Conservation (phyloP, 495 filamentous ascomycete genomes). For the Penicillium cosmopolitanum region DNA sequence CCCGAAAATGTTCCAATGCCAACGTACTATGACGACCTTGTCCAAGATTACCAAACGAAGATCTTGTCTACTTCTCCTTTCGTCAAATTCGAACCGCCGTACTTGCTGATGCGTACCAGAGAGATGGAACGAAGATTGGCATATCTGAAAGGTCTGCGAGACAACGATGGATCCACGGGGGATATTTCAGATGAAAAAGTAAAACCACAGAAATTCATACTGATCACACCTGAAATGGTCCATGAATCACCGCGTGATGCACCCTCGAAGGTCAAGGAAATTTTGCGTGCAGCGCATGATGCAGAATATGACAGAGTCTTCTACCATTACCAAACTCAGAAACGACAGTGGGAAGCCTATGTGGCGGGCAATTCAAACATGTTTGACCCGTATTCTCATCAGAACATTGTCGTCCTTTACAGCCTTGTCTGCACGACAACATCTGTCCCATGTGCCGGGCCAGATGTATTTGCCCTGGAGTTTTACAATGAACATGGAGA, state of each 20-base stretch:
- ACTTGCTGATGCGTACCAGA: slow-evolving; percentile 86
- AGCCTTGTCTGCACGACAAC: slow-evolving; percentile 90
- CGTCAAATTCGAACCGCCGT: slow-evolving; percentile 91
- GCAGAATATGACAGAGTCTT: slow-evolving; percentile 95
- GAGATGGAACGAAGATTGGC: slow-evolving; percentile 84
- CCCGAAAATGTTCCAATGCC: slow-evolving; percentile 89
- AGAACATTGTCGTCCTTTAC: slow-evolving; percentile 93
- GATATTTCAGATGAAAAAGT: slow-evolving; percentile 59
- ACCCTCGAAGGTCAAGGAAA: slow-evolving; percentile 85
- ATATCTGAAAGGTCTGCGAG: slow-evolving; percentile 78
- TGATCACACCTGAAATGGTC: slow-evolving; percentile 95
- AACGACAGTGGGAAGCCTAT: slow-evolving; percentile 92
- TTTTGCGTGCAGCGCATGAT: slow-evolving; percentile 90
- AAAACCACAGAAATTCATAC: slow-evolving; percentile 72
- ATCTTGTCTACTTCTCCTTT: slow-evolving; percentile 96
- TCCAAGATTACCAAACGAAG: slow-evolving; percentile 86
- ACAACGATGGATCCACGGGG: slow-evolving; percentile 67
- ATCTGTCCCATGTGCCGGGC: slow-evolving; percentile 89
- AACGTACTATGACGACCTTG: slow-evolving; percentile 91
- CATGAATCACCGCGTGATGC: slow-evolving; percentile 75
- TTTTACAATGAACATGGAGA: slow-evolving; percentile 90
- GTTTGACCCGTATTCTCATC: slow-evolving; percentile 92
- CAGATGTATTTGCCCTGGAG: slow-evolving; percentile 79
- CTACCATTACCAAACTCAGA: slow-evolving; percentile 93
- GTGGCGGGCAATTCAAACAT: slow-evolving; percentile 79